Evolutionary conservation across 2,329 filamentous ascomycete genomes (phyloP).

Genomic region (Talaromyces piceae): DNA sequence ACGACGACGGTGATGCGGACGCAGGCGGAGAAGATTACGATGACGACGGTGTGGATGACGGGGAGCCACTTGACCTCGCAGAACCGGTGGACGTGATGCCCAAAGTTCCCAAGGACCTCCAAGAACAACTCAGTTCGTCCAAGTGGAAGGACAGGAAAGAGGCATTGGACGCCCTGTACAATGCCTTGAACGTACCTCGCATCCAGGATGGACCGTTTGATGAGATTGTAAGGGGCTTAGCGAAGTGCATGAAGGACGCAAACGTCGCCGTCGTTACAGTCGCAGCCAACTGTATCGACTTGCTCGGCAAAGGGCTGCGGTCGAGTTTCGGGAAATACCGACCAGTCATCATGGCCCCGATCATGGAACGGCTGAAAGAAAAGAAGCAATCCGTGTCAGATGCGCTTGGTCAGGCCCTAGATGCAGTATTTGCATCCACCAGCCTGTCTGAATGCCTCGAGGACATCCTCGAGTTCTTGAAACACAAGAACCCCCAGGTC

Average conservation of each 20-base stretch:
- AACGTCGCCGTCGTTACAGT: constrained; percentile 92
- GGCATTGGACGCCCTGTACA: constrained; percentile 72
- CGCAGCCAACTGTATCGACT: constrained; percentile 86
- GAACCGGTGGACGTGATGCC: constrained; percentile 81
- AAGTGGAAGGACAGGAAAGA: constrained; percentile 99
- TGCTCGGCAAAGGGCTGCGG: constrained; percentile 77
- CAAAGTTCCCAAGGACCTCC: constrained; percentile 74
- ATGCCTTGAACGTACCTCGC: constrained; percentile 70
- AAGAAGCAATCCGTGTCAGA: constrained; percentile 89
- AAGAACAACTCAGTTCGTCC: constrained; percentile 74
- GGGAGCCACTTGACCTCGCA: constrained; percentile 73
- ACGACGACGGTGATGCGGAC: constrained; percentile 48
- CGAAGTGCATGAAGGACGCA: constrained; percentile 98
- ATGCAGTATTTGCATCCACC: constrained; percentile 60
- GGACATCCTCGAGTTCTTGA: constrained; percentile 75
- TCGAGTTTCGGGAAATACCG: constrained; percentile 74
- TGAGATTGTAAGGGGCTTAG: constrained; percentile 74
- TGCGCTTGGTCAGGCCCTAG: constrained; percentile 76
- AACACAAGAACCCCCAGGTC: constrained; percentile 94
- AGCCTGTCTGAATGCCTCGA: constrained; percentile 79
- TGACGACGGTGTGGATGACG: constrained; percentile 56
- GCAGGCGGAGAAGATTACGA: constrained; percentile 53
- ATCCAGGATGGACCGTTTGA: constrained; percentile 88
- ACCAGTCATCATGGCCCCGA: constrained; percentile 70
- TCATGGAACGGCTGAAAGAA: constrained; percentile 94